Conservation (phyloP, 2,329 filamentous ascomycete species). For the Phaeoacremonium minimum region DNA sequence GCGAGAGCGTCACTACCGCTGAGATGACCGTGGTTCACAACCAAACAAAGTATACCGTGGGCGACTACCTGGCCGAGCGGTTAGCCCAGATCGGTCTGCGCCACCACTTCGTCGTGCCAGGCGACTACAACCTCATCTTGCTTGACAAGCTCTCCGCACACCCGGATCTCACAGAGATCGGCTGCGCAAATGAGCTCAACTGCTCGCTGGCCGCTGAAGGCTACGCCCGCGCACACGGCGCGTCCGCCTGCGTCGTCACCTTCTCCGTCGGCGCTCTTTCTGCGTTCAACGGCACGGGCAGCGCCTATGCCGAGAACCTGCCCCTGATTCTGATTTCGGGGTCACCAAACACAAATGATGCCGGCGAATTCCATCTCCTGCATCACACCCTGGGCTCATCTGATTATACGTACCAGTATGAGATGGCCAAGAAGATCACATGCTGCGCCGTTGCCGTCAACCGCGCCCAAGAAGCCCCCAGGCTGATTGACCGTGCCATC, state of each 20-base stretch:
- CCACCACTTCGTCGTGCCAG: conserved; percentile 21
- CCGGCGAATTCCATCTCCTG: conserved; percentile 17
- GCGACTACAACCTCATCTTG: conserved; percentile 23
- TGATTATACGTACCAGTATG: conserved; percentile 21
- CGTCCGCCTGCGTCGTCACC: conserved; percentile 19
- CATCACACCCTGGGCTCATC: conserved; percentile 21
- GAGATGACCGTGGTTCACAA: too few relatives aligned
- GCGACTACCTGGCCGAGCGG: conserved; percentile 21
- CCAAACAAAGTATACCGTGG: conserved; percentile 17
- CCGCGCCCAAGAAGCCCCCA: conserved; percentile 17
- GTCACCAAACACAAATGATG: conserved; percentile 19
- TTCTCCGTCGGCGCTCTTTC: conserved; percentile 19
- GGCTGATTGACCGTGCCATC: conserved; percentile 19
- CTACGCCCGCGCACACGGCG: conserved; percentile 21
- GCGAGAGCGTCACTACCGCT: too few relatives aligned
- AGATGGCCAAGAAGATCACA: conserved; percentile 25
- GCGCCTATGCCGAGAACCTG: conserved; percentile 20
- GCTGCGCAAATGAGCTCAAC: conserved; percentile 23
- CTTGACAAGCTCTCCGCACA: conserved; percentile 20
- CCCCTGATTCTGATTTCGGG: conserved; percentile 19
- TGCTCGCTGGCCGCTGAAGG: conserved; percentile 21
- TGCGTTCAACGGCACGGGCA: conserved; percentile 19
- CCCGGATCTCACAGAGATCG: conserved; percentile 17
- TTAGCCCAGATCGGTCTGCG: conserved; percentile 16
- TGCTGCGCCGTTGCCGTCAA: conserved; percentile 20